These are phyloP conservation scores for Botryotinia convoluta DNA, from an alignment of 2,329 filamentous ascomycete species.

Conservation along the genomic window DNA sequence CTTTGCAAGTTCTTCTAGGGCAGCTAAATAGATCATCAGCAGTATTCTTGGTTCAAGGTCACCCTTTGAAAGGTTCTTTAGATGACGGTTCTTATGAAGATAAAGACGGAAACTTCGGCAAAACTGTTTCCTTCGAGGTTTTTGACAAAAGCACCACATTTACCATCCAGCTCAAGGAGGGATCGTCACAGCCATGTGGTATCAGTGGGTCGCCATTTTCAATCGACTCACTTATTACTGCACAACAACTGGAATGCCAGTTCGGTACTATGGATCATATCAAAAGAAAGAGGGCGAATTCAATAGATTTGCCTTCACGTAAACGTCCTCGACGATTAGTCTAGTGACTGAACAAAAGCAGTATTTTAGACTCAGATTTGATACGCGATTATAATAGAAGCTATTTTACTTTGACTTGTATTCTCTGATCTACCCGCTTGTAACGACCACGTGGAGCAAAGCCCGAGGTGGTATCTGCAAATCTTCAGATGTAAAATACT, in stretches of 20 bases:
- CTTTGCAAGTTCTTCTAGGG: not conserved
- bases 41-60: not conserved
- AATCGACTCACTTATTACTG: not conserved
- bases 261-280: not conserved
- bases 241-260: not conserved
- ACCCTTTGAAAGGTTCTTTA: not conserved
- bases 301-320: not conserved
- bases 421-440: too few species aligned
- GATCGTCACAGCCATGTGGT: not conserved
- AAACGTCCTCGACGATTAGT: not conserved
- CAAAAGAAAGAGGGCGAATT: not conserved
- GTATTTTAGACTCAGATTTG: too few species aligned
- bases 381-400: too few species aligned
- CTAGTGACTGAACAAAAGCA: too few species aligned
- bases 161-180: not conserved
- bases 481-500: too few species aligned
- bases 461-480: too few species aligned
- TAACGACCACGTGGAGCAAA: too few species aligned
- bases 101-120: not conserved
- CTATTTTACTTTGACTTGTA: too few species aligned
- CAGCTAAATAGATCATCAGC: not conserved
- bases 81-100: not conserved
- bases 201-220: not conserved
- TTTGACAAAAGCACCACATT: not conserved
- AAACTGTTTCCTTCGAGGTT: not conserved